Conservation (phyloP, 2,329 filamentous ascomycete genomes). For the Paecilomyces formosus region DNA sequence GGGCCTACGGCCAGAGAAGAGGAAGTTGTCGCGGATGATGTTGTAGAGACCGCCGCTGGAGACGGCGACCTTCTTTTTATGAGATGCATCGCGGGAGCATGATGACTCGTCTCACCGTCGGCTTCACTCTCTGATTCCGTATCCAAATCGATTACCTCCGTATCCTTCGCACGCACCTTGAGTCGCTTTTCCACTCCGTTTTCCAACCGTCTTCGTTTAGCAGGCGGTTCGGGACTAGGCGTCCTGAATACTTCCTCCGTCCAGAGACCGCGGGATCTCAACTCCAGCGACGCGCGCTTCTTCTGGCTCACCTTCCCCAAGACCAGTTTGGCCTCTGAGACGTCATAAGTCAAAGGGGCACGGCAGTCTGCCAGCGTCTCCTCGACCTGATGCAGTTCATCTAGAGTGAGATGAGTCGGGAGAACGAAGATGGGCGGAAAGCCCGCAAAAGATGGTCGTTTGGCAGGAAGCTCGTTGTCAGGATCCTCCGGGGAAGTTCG, state of each 20-base stretch:
- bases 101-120: constrained; percentile 10
- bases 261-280: constrained; percentile 59
- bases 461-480: background rate
- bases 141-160: constrained; percentile 20
- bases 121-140: constrained; percentile 24
- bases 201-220: constrained; percentile 20
- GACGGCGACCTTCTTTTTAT: background rate
- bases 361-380: constrained; percentile 49
- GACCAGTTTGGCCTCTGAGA: constrained; percentile 64
- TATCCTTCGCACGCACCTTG: background rate
- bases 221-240: constrained; percentile 8
- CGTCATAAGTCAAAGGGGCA: constrained; percentile 61
- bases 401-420: constrained; percentile 57
- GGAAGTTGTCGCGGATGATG: background rate
- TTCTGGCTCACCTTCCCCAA: constrained; percentile 65
- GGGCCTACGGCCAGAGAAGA: constrained; percentile 1
- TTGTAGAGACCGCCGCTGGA: background rate
- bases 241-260: constrained; percentile 27
- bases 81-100: constrained; percentile 6
- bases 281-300: constrained; percentile 67
- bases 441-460: constrained; percentile 19
- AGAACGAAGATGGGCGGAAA: constrained; percentile 66
- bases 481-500: background rate
- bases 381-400: constrained; percentile 58
- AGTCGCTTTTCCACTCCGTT: background rate